Evolutionary conservation across 2,329 filamentous ascomycete species (phyloP), one percentile per base, ranked within the genome.

Genomic region (Trichophaea hybrida): DNA sequence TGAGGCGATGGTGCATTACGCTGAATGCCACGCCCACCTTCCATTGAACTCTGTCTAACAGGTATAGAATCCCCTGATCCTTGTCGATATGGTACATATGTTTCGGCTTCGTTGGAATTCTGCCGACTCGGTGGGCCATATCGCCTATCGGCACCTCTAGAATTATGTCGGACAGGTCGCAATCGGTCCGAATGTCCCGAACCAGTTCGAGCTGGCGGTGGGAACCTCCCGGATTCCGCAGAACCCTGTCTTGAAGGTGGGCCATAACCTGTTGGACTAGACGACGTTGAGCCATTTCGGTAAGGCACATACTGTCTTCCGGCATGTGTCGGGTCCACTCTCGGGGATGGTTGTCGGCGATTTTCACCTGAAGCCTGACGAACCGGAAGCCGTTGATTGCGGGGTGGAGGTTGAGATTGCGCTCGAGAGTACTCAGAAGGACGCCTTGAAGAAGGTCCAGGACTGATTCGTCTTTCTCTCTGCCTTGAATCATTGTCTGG

Each of bases 121-220:
- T 55, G 53, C 12, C 53, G 53, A 40, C 62, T 57, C n/a, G 58
- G 56, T 10, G 61, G 59, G 32, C 60, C 54, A 15, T 55, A 57
- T 13, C 55, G 63, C 40, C 55, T 35, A 38, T 63, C 61, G 15
- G 63, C 51, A 10, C 57, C 38, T 49, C 59, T 58, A 34, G 63
- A 65, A 48, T 62, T 59, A 32, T 63, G 53, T 34, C 61, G 52
- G 34, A 64, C 57, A 5, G 63, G 63, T 15, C 61, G 49, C 31
- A 64, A 46, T 32, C 63, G 43, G 43, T 64, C 63, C 8, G 62
- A 62, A 40, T 49, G 13, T 2, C 55, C 40, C 13, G 56, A 60
- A 31, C 57, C 58, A 31, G 60, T 57, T 33, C 63, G 58, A 43
- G 52, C 38, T 8, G 61, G 61, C 5, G 57, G 57, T 10, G 61